Conservation (phyloP, 306 rosid genomes). For the Prunus campanulata region DNA sequence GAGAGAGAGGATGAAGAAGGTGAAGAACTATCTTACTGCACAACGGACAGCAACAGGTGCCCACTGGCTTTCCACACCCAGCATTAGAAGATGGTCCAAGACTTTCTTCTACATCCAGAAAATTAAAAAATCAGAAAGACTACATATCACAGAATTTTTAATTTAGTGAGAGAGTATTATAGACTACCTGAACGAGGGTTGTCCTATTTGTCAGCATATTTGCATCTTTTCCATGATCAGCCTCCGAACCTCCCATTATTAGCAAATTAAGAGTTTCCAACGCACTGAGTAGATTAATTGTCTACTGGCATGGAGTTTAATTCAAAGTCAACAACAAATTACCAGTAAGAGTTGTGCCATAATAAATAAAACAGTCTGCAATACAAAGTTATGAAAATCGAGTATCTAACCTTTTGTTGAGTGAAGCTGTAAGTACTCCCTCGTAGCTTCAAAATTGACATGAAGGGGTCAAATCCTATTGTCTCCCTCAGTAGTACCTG, state of each 20-base stretch:
- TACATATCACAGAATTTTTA: conserved; percentile 25
- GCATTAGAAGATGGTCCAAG: conserved; percentile 75
- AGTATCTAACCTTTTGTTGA: conserved; percentile 88
- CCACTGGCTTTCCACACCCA: conserved; percentile 95
- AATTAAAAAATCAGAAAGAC: conserved; percentile 29
- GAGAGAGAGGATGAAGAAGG: not conserved
- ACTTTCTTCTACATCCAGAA: conserved; percentile 61
- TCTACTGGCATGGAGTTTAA: conserved; percentile 83
- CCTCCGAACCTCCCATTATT: conserved; percentile 67
- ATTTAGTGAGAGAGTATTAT: conserved; percentile 17
- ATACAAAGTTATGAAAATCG: conserved; percentile 28
- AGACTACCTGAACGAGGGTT: conserved; percentile 74
- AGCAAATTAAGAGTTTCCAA: conserved; percentile 78
- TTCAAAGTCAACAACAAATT: conserved; percentile 42
- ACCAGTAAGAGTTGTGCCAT: conserved; percentile 39
- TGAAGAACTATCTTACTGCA: conserved; percentile 46
- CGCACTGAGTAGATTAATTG: conserved; percentile 82
- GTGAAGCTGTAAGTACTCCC: conserved; percentile 73
- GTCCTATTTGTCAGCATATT: conserved; percentile 76
- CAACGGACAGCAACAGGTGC: conserved; percentile 84
- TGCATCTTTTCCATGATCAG: conserved; percentile 70
- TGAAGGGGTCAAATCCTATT: conserved; percentile 73
- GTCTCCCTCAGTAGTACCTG: conserved; percentile 92
- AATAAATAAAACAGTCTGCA: not conserved
- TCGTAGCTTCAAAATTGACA: conserved; percentile 71